Conservation (phyloP, 1,139 yeast species). For the Yamadazyma dendronema region DNA sequence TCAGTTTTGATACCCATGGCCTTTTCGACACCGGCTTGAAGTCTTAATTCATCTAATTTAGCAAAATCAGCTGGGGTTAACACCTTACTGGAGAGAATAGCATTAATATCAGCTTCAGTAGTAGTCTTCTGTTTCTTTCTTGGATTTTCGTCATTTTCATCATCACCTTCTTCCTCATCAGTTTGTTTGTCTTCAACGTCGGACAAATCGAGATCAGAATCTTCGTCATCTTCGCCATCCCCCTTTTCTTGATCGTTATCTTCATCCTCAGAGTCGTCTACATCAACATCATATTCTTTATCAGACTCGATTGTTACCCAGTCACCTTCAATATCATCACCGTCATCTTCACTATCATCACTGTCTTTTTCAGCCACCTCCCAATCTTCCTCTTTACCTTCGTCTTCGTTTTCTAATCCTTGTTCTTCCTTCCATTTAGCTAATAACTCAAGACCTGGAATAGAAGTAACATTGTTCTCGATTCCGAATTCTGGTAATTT, state of each 20-base stretch:
- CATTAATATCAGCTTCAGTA: constrained; percentile 50
- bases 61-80: constrained; percentile 98
- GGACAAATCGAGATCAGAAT: constrained; percentile 6
- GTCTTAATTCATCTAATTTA: constrained; percentile 80
- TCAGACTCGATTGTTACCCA: constrained; percentile 63
- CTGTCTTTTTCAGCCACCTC: constrained; percentile 44
- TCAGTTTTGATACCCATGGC: constrained; percentile 69
- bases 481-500: constrained; percentile 68
- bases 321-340: constrained; percentile 60
- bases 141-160: constrained; percentile 1
- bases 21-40: constrained; percentile 81
- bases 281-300: constrained; percentile 44
- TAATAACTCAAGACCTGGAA: constrained; percentile 87
- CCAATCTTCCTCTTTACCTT: constrained; percentile 37
- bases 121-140: constrained; percentile 1
- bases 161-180: constrained; percentile 26
- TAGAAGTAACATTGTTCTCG: constrained; percentile 59
- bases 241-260: constrained; percentile 24
- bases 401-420: constrained; percentile 42
- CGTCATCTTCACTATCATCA: constrained; percentile 57
- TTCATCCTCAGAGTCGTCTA: constrained; percentile 48
- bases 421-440: constrained; percentile 85
- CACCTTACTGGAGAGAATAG: constrained; percentile 69
- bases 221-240: constrained; percentile 3
- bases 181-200: constrained; percentile 2